These are phyloP conservation scores for Apiospora saccharicola DNA, from an alignment of 2,329 filamentous ascomycete genomes.

Conservation along the genomic window DNA sequence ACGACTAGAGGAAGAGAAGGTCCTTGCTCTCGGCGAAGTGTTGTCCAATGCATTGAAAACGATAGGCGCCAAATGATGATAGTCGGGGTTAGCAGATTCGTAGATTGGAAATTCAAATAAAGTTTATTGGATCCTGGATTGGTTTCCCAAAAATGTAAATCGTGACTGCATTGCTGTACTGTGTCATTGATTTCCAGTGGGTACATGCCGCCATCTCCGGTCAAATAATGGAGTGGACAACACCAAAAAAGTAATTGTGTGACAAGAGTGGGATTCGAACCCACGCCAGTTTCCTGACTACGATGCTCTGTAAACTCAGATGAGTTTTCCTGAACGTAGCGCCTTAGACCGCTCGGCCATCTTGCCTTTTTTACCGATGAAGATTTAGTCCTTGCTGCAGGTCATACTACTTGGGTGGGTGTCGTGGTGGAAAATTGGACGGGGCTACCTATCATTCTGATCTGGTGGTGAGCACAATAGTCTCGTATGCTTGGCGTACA, in stretches of 20 bases:
- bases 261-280: conserved; percentile 4
- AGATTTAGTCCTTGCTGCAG: not conserved
- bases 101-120: not conserved
- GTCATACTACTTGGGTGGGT: not conserved
- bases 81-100: not conserved
- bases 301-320: not conserved
- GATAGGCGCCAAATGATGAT: not conserved
- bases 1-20: not conserved
- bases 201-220: no score
- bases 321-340: not conserved
- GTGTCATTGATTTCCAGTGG: not conserved
- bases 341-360: conserved; percentile 2
- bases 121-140: not conserved
- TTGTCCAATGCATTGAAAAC: not conserved
- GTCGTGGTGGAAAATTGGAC: not conserved
- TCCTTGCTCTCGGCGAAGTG: not conserved
- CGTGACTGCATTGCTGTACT: not conserved
- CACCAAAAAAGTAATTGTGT: not conserved
- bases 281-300: conserved; percentile 3
- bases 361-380: not conserved
- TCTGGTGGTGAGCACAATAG: no score
- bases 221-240: not conserved
- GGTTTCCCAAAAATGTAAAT: not conserved
- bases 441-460: no score
- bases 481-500: no score